These are phyloP conservation scores for Daldinia caldariorum DNA, from an alignment of 495 filamentous ascomycete species.

Conservation along the genomic window DNA sequence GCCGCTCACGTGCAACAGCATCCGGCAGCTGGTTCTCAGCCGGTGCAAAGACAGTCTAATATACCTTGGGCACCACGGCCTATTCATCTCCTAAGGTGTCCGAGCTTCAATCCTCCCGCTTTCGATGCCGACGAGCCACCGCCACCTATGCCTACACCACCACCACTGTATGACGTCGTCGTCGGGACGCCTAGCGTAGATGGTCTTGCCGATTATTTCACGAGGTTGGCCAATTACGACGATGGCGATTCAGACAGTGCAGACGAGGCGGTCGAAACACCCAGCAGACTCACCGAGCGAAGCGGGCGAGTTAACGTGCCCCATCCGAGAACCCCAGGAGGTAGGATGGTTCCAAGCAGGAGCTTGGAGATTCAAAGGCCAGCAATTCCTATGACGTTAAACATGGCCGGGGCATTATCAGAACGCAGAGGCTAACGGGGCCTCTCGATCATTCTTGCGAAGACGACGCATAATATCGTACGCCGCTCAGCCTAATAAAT, in stretches of 20 bases:
- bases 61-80: conserved; percentile 61
- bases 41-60: conserved; percentile 43
- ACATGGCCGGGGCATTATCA: conserved; percentile 36
- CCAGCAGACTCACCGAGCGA: conserved; percentile 53
- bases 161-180: conserved; percentile 86
- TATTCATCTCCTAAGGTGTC: conserved; percentile 88
- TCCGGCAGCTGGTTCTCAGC: conserved; percentile 36
- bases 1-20: conserved; percentile 42
- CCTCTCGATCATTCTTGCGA: neutral
- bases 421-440: conserved; percentile 36
- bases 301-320: conserved; percentile 62
- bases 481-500: neutral
- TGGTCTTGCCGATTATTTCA: conserved; percentile 91
- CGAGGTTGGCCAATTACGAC: conserved; percentile 60
- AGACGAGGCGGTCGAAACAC: conserved; percentile 51
- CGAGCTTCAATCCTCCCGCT: conserved; percentile 88
- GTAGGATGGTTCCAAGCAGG: conserved; percentile 56
- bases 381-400: conserved; percentile 48
- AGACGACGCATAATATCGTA: neutral
- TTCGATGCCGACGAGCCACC: conserved; percentile 92
- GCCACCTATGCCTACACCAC: conserved; percentile 78
- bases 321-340: conserved; percentile 65
- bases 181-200: conserved; percentile 83
- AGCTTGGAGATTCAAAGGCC: conserved; percentile 60
- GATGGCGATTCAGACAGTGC: conserved; percentile 49